These are phyloP conservation scores for Strobilomyces dryophilus DNA, from an alignment of 768 basidiomycete species.

Conservation along the genomic window DNA sequence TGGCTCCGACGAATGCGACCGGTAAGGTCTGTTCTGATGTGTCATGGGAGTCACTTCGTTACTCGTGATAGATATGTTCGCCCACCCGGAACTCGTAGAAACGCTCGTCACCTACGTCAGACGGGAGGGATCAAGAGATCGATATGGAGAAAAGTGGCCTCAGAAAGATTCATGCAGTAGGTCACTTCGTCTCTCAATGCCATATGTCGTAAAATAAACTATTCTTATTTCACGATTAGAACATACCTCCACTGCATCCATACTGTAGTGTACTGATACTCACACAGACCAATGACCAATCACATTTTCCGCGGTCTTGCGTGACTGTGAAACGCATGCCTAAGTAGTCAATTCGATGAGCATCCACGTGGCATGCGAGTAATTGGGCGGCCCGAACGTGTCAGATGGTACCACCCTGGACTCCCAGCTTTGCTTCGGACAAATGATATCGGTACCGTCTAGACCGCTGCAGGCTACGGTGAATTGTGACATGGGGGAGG, in stretches of 20 bases:
- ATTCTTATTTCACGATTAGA: conserved; percentile 1
- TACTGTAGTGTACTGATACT: conserved; percentile 1
- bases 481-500: conserved; percentile 58
- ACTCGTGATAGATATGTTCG: conserved; percentile 52
- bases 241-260: not conserved
- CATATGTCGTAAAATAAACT: not conserved
- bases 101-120: conserved; percentile 66
- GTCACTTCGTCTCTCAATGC: not conserved
- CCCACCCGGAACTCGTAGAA: conserved; percentile 73
- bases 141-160: conserved; percentile 23
- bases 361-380: no score
- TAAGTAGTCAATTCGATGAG: no score
- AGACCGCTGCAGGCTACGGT: conserved; percentile 36
- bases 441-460: conserved; percentile 8
- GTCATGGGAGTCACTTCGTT: not conserved
- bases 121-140: conserved; percentile 54
- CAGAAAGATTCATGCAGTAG: conserved; percentile 5
- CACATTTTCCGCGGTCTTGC: no score
- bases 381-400: no score
- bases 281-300: no score
- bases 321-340: no score
- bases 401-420: no score
- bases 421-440: not conserved
- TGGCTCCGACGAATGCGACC: conserved; percentile 42
- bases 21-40: conserved; percentile 13